Evolutionary conservation across 202 grass and related monocot species (phyloP).

Genomic region (Zizania palustris): DNA sequence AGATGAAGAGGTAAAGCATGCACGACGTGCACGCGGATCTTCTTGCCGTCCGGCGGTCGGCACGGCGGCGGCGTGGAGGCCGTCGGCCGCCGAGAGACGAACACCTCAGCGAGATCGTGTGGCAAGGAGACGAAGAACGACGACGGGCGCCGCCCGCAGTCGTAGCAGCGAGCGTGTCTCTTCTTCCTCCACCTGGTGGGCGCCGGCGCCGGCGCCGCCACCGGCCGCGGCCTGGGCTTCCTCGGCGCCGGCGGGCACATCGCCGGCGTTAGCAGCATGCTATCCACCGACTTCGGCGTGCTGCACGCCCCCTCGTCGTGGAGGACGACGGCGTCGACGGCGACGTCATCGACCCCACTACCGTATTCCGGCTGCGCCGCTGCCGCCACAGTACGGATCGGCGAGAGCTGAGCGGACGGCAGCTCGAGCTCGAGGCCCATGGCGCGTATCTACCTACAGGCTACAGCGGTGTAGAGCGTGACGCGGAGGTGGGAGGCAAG

Average conservation of each 20-base stretch:
- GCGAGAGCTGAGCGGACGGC: constrained; percentile 15
- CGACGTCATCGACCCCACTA: neutral
- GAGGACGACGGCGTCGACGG: neutral
- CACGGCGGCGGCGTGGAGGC: neutral
- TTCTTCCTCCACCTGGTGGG: constrained; percentile 14
- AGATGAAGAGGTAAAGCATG: no score
- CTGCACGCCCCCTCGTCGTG: constrained; percentile 8
- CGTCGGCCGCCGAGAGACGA: constrained; percentile 28
- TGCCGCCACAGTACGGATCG: constrained; percentile 22
- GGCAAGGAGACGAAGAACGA: constrained; percentile 43
- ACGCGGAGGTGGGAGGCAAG: neutral
- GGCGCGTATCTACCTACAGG: no score
- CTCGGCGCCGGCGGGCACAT: constrained; percentile 58
- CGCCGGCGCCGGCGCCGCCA: no score
- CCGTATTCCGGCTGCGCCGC: neutral
- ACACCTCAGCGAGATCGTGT: constrained; percentile 49
- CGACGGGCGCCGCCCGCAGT: neutral
- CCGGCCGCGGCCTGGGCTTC: constrained; percentile 41
- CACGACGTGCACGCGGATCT: constrained; percentile 47
- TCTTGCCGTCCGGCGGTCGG: constrained; percentile 35
- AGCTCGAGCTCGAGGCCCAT: constrained; percentile 51
- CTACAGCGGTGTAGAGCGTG: neutral
- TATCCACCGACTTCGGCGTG: constrained; percentile 44
- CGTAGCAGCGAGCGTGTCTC: neutral
- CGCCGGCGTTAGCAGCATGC: neutral